These are phyloP conservation scores for Chrysanthemum seticuspe DNA, from an alignment of 129 eudicot genomes.

Conservation along the genomic window DNA sequence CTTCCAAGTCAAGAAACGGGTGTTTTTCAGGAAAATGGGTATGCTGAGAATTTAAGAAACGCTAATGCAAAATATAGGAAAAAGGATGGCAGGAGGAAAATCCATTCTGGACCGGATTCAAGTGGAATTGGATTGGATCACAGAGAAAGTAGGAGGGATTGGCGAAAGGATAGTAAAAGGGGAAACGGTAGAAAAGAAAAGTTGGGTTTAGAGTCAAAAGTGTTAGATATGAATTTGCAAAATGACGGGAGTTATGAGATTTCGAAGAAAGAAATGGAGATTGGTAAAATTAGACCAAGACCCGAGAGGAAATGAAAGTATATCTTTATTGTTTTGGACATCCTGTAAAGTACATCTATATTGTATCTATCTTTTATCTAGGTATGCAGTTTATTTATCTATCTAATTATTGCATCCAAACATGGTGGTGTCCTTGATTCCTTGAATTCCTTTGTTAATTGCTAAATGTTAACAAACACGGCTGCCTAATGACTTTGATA, in stretches of 20 bases:
- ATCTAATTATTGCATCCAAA: too few relatives aligned
- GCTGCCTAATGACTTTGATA: too few relatives aligned
- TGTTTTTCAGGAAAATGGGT: constrained; percentile 7
- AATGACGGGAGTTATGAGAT: constrained; percentile 71
- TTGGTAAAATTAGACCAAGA: constrained; percentile 11
- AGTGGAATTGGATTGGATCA: constrained; percentile 12
- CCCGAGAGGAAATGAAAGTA: constrained; percentile 22
- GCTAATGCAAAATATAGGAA: constrained; percentile 6
- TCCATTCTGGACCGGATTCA: constrained; percentile 15
- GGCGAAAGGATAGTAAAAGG: constrained; percentile 14
- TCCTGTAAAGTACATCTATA: too few relatives aligned
- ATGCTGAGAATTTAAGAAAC: constrained; percentile 19
- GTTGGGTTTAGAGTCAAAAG: constrained; percentile 29
- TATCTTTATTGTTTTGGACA: background rate
- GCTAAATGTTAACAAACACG: too few relatives aligned
- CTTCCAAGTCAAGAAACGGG: background rate
- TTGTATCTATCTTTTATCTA: too few relatives aligned
- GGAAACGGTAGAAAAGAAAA: constrained; percentile 9
- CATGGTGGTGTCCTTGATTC: too few relatives aligned
- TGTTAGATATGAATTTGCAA: constrained; percentile 71
- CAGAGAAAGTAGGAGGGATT: constrained; percentile 19
- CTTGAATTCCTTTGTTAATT: too few relatives aligned
- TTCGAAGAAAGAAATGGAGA: constrained; percentile 27
- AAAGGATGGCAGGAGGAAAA: constrained; percentile 13
- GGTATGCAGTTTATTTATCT: too few relatives aligned